Evolutionary conservation across 768 basidiomycete species (phyloP).

Genomic region (Cystobasidium tubakii): DNA sequence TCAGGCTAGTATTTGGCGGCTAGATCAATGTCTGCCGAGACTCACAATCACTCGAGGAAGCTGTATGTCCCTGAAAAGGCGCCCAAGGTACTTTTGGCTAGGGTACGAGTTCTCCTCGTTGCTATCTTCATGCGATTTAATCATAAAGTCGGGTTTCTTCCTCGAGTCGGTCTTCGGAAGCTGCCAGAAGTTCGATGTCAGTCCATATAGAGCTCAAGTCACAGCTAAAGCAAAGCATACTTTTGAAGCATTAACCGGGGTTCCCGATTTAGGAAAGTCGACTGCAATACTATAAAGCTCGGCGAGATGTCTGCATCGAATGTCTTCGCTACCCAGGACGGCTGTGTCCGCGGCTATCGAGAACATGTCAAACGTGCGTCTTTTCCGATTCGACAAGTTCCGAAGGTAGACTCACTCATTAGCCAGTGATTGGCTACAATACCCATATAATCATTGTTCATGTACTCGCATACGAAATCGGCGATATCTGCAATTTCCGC

Average conservation of each 20-base stretch:
- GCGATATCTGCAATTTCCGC: neutral
- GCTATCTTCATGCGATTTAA: neutral
- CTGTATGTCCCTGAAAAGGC: neutral
- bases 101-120: constrained; percentile 2
- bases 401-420: neutral
- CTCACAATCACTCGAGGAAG: neutral
- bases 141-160: neutral
- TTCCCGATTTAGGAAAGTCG: neutral
- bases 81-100: neutral
- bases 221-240: neutral
- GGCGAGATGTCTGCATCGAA: neutral
- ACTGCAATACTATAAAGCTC: neutral
- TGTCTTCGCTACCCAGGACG: neutral
- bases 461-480: neutral
- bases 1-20: no score
- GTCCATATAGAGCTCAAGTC: neutral
- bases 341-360: neutral
- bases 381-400: no score
- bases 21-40: no score
- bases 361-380: no score
- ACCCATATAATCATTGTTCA: neutral
- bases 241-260: neutral
- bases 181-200: no score
- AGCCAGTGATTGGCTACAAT: neutral
- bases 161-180: neutral